Base-by-base conservation (phyloP, 2,329 filamentous ascomycete species). In the Knoxdaviesia capensis region DNA sequence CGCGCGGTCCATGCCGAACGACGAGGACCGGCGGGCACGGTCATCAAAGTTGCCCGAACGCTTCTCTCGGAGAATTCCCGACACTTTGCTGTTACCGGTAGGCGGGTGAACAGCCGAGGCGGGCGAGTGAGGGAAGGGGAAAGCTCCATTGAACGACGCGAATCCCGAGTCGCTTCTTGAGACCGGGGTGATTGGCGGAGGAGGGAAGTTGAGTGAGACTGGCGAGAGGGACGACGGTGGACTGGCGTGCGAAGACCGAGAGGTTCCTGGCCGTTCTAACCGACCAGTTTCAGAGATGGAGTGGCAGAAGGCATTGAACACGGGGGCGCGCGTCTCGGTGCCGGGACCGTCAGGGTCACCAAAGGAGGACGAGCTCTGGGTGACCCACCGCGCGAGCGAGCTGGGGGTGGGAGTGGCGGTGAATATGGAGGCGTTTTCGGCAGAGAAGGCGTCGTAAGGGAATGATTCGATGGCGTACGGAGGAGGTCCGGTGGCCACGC, bases 391-490 rank as follows among this genome's bases (percentile, higher is more conserved):
- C 38, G 83, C 77, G 41, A 98, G 66, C 0, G 78, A 80, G 41
- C 80, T 82, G 6, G 74, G 68, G 5, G 72, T 63, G 1, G 87
- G 70, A 48, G 69, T 74, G 20, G 82, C 69, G 36, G 76, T 80
- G 59, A 93, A 94, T 3, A 94, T 67, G 1, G 79, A 70, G 32
- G 79, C 70, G 48, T 84, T 87, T 58, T 98, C 90, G 0, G 82
- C 86, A 20, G 85, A 81, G 55, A 93, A 94, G 3, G 82, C 73
- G 56, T 96, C 84, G 53, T 82, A 83, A 0, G 90, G 90, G 54
- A 83, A 98, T 0, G 87, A 81, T 59, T 98, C 90, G 43, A 93
- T 75, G 4, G 86, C 87, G 57, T 96, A 96, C 4, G 84, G 79
- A 33, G 90, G 90, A 20, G 90, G 86, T 0, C 88, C 90, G n/a